phyloP scores from a whole-genome alignment of 2,329 filamentous ascomycete species.

The Aspergillus candidus region DNA sequence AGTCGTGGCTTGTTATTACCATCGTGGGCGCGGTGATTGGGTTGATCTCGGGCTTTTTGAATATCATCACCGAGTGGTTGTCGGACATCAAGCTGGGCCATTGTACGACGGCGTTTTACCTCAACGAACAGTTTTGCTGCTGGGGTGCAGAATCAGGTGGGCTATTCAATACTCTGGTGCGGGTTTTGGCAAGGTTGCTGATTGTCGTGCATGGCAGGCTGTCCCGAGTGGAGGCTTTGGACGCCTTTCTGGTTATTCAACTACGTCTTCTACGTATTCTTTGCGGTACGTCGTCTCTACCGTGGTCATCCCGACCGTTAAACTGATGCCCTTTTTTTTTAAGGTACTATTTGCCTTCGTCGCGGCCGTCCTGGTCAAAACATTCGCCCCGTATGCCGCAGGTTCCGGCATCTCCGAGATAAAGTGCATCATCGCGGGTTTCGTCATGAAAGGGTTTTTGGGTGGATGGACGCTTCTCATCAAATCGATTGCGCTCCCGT shows the following conservation, averaged over 20 bases:
- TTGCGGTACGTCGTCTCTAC: constrained; percentile 55
- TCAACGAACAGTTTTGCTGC: constrained; percentile 97
- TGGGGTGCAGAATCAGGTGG: constrained; percentile 85
- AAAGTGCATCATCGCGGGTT: constrained; percentile 97
- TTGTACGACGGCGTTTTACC: constrained; percentile 90
- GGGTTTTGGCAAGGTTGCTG: neutral
- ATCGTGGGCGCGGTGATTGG: constrained; percentile 88
- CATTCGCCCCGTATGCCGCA: constrained; percentile 90
- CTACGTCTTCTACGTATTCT: constrained; percentile 81
- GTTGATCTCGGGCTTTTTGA: constrained; percentile 84
- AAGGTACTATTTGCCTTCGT: constrained; percentile 75
- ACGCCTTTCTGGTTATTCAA: constrained; percentile 70
- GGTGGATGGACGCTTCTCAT: constrained; percentile 87
- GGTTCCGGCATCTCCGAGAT: constrained; percentile 98
- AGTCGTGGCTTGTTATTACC: constrained; percentile 96
- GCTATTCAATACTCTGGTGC: constrained; percentile 7
- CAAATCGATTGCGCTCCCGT: constrained; percentile 83
- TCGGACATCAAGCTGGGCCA: constrained; percentile 94
- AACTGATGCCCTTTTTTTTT: constrained; percentile 4
- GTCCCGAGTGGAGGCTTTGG: constrained; percentile 85
- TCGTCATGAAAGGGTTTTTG: constrained; percentile 98
- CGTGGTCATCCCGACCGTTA: no score
- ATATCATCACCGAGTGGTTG: constrained; percentile 95
- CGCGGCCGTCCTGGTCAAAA: constrained; percentile 77
- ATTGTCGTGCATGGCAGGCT: constrained; percentile 48